These are phyloP conservation scores for Citrus inodora DNA, from an alignment of 345 rosid species.

Conservation along the genomic window DNA sequence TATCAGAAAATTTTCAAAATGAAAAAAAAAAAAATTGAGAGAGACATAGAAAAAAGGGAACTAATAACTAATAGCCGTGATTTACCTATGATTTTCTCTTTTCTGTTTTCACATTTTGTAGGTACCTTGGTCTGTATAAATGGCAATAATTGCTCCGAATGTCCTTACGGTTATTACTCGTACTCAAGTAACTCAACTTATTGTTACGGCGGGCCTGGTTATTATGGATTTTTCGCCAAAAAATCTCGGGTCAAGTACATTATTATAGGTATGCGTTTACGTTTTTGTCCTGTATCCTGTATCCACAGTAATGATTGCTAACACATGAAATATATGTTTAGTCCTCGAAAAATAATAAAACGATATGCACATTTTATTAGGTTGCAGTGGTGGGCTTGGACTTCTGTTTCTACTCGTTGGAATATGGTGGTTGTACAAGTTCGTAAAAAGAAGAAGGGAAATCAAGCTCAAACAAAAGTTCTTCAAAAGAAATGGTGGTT, in stretches of 20 bases:
- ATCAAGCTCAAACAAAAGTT: neutral
- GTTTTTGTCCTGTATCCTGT: neutral
- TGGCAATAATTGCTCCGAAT: neutral
- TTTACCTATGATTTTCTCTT: too few species aligned
- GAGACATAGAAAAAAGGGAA: too few species aligned
- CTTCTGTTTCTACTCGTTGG: neutral
- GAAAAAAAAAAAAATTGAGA: too few species aligned
- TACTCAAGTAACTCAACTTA: rapidly evolving
- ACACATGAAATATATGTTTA: too few species aligned
- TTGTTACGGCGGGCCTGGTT: rapidly evolving
- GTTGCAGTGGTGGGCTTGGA: neutral
- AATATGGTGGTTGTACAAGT: neutral
- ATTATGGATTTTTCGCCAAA: rapidly evolving
- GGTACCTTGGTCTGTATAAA: neutral
- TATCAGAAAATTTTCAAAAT: too few species aligned
- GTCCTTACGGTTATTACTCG: neutral
- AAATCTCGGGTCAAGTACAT: neutral
- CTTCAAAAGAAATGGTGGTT: constrained; percentile 2
- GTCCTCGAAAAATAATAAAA: too few species aligned
- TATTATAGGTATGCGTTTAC: neutral
- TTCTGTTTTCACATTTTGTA: too few species aligned
- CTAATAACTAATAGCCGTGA: too few species aligned
- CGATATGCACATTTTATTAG: neutral
- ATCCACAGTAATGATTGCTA: too few species aligned
- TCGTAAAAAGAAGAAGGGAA: neutral